These are phyloP conservation scores for Russula olivacea DNA, from an alignment of 768 basidiomycete genomes.

Conservation along the genomic window DNA sequence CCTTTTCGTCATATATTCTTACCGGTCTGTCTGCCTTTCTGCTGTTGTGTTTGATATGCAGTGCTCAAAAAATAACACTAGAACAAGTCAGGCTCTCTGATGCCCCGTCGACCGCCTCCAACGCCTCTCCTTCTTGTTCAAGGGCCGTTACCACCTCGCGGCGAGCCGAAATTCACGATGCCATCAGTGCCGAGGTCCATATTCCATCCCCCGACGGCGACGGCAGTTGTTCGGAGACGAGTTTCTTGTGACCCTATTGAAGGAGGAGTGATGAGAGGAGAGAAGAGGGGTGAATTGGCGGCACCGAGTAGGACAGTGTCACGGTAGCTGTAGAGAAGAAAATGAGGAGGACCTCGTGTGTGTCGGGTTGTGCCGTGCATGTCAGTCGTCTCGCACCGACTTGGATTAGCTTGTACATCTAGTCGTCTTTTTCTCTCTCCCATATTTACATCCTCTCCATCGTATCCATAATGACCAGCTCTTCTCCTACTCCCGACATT, in stretches of 20 bases:
- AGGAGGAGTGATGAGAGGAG: constrained; percentile 29
- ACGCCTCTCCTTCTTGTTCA: constrained; percentile 54
- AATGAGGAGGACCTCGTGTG: constrained; percentile 2
- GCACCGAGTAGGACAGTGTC: constrained; percentile 13
- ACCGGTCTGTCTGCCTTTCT: not conserved
- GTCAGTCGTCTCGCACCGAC: not conserved
- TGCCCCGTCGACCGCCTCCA: constrained; percentile 67
- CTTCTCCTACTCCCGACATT: constrained; percentile 68
- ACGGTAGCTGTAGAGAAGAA: not conserved
- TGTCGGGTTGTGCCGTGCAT: constrained; percentile 11
- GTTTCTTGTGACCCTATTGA: not conserved
- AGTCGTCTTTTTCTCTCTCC: constrained; percentile 5
- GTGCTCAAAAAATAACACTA: not conserved
- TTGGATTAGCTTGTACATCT: not conserved
- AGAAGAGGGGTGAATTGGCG: constrained; percentile 19
- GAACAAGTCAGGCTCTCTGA: constrained; percentile 28
- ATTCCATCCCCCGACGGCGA: constrained; percentile 28
- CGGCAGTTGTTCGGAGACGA: constrained; percentile 1
- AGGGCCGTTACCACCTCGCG: constrained; percentile 59
- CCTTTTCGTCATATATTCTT: not conserved
- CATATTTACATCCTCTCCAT: constrained; percentile 5
- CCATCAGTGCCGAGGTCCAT: constrained; percentile 59
- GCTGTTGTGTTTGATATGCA: not conserved
- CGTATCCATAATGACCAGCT: constrained; percentile 60
- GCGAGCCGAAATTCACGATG: constrained; percentile 55